Evolutionary conservation across 768 basidiomycete species (phyloP).

Genomic region (Termitomyces titanicus): DNA sequence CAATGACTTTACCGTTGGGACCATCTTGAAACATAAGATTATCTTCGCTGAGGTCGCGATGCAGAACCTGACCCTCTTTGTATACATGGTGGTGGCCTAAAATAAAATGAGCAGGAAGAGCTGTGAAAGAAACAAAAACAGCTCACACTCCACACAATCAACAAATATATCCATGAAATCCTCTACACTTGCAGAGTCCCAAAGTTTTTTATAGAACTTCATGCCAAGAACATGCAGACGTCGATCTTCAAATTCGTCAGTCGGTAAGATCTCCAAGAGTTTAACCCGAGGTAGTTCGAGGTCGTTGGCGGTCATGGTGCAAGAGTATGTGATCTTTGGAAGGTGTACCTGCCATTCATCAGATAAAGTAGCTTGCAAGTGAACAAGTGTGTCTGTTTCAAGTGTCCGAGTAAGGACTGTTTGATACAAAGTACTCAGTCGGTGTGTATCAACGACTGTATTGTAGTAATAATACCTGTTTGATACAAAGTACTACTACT

Average conservation of each 20-base stretch:
- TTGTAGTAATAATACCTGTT: no score
- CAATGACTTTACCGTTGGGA: no score
- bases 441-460: no score
- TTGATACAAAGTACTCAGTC: no score
- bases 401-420: neutral
- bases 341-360: neutral
- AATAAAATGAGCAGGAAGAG: neutral
- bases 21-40: no score
- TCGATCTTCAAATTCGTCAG: neutral
- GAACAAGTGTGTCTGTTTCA: neutral
- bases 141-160: constrained; percentile 29
- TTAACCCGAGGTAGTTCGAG: no score
- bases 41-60: no score
- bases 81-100: constrained; percentile 24
- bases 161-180: constrained; percentile 25
- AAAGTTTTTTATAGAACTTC: constrained; percentile 18
- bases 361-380: no score
- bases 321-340: neutral
- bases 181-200: constrained; percentile 16
- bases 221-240: neutral
- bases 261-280: neutral
- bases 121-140: neutral
- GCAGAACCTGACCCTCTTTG: neutral
- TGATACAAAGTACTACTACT: no score
- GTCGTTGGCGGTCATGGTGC: neutral